Conservation (phyloP, 2,329 filamentous ascomycete genomes). For the Hypoxylon sp. region DNA sequence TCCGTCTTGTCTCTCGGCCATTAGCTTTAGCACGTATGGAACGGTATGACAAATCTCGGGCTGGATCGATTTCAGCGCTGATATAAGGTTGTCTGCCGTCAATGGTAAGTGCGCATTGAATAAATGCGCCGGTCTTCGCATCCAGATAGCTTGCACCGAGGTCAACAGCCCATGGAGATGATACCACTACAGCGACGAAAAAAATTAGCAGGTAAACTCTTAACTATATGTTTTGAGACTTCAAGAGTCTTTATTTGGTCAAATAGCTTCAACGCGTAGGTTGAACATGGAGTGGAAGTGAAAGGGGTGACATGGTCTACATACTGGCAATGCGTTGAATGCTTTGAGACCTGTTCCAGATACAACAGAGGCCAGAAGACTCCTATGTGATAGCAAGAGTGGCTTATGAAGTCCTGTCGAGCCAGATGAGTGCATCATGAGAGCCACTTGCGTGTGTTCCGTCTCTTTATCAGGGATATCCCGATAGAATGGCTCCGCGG, state of each 20-base stretch:
- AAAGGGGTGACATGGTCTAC: too few relatives aligned
- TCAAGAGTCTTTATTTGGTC: too few relatives aligned
- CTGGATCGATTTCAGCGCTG: slow-evolving; percentile 47
- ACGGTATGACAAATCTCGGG: slow-evolving; percentile 53
- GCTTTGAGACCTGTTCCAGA: slow-evolving; percentile 49
- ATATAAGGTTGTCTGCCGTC: slow-evolving; percentile 48
- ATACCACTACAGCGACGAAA: too few relatives aligned
- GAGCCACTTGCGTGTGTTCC: slow-evolving; percentile 46
- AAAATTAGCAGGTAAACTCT: too few relatives aligned
- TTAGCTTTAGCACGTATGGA: slow-evolving; percentile 52
- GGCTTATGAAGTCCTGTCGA: slow-evolving; percentile 58
- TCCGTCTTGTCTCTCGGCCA: slow-evolving; percentile 49
- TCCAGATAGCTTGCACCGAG: slow-evolving; percentile 54
- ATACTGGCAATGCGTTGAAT: slow-evolving; percentile 54
- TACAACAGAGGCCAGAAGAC: slow-evolving; percentile 48
- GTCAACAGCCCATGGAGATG: slow-evolving; percentile 54
- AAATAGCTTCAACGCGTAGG: too few relatives aligned
- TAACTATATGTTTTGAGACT: too few relatives aligned
- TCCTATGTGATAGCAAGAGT: slow-evolving; percentile 52
- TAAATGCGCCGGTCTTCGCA: slow-evolving; percentile 52
- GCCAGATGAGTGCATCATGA: slow-evolving; percentile 58
- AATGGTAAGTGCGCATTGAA: slow-evolving; percentile 52
- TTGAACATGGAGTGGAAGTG: too few relatives aligned
- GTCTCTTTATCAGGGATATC: slow-evolving; percentile 40
- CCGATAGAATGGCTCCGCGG: slow-evolving; percentile 37